Conservation (phyloP, 2,329 filamentous ascomycete species). For the Fusarium pseudonygamai region DNA sequence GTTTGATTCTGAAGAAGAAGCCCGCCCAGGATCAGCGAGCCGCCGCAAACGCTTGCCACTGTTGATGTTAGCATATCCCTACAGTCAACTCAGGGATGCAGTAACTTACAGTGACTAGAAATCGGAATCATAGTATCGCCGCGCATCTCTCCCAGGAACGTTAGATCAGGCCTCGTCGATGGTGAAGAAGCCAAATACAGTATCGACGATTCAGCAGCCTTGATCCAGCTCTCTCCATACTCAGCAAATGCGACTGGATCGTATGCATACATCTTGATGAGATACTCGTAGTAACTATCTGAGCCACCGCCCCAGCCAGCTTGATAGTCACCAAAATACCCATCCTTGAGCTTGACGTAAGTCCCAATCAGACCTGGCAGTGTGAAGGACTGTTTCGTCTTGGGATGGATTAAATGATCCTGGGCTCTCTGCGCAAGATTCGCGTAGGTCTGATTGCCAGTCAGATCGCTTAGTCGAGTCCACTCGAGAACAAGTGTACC, state of each 20-base stretch:
- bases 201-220: slow-evolving; percentile 3
- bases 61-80: not conserved
- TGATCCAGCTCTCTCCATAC: not conserved
- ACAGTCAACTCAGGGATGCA: not conserved
- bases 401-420: slow-evolving; percentile 20
- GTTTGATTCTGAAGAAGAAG: not conserved
- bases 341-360: slow-evolving; percentile 4
- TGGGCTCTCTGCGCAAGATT: slow-evolving; percentile 25
- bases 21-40: not conserved
- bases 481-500: slow-evolving; percentile 34
- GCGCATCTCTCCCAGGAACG: not conserved
- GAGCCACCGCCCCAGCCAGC: slow-evolving; percentile 34
- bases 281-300: slow-evolving; percentile 36
- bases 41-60: slow-evolving; percentile 12
- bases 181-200: not conserved
- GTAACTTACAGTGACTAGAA: not conserved
- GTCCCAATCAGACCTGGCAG: slow-evolving; percentile 27
- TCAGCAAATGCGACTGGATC: slow-evolving; percentile 19
- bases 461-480: slow-evolving; percentile 31
- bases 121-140: not conserved
- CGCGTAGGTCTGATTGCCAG: slow-evolving; percentile 17
- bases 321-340: slow-evolving; percentile 30
- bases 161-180: not conserved
- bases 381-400: slow-evolving; percentile 7
- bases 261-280: slow-evolving; percentile 38